A percentile compares a stretch with the other conserved stretches of the same genome.
These are phyloP conservation scores for Scutellaria baicalensis DNA, from an alignment of 257 asterid species.

Conservation along the genomic window DNA sequence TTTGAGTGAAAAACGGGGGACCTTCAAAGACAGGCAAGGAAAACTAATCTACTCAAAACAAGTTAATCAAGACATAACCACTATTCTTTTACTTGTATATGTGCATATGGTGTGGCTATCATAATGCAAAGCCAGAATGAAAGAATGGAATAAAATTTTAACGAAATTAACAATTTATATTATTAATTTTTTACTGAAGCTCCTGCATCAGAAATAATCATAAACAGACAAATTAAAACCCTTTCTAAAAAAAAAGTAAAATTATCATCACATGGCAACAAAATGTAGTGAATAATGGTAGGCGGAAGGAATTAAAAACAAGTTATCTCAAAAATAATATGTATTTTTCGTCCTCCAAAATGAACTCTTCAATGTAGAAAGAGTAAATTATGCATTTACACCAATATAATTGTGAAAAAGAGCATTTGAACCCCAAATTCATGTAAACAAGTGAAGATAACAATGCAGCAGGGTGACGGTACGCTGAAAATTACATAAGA, in stretches of 20 bases:
- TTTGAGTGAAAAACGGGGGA: background rate
- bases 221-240: background rate
- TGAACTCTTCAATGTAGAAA: background rate
- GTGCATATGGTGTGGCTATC: background rate
- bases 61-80: background rate
- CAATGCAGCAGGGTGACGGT: background rate
- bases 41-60: background rate
- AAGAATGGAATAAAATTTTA: background rate
- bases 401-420: background rate
- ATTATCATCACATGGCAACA: background rate
- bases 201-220: background rate
- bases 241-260: background rate
- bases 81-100: background rate
- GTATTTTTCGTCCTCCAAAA: background rate
- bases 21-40: background rate
- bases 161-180: background rate
- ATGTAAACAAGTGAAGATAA: background rate
- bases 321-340: background rate
- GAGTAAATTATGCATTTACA: background rate
- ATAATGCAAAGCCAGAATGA: background rate
- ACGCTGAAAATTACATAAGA: background rate
- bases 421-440: background rate
- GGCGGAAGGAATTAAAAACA: background rate
- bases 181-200: background rate
- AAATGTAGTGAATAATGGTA: background rate